Percentiles rank a stretch among this genome's conserved stretches.
Evolutionary conservation across 2,329 filamentous ascomycete species (phyloP).

Genomic region (Phyllosticta capitalensis): DNA sequence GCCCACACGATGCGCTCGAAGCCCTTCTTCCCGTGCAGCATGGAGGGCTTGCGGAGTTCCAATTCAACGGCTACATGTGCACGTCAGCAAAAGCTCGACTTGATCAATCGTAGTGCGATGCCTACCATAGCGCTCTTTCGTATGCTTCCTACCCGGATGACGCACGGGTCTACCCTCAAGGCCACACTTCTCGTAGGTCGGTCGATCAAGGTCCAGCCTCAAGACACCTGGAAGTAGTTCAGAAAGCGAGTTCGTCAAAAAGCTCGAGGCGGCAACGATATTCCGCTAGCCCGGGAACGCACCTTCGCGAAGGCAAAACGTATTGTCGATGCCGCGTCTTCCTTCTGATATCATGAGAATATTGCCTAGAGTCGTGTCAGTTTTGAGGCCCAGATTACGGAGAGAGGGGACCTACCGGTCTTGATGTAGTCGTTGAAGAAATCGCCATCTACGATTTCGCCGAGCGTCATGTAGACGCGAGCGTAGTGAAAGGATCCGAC

Average conservation of each 20-base stretch:
- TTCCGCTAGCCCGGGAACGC: slow-evolving; percentile 15
- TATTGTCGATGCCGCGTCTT: slow-evolving; percentile 56
- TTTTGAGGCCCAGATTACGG: not conserved
- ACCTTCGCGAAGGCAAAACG: slow-evolving; percentile 64
- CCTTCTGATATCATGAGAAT: slow-evolving; percentile 79
- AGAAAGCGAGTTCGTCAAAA: not conserved
- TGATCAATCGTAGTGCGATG: not conserved
- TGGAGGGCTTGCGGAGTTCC: slow-evolving; percentile 63
- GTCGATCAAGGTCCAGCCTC: slow-evolving; percentile 67
- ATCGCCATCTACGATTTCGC: slow-evolving; percentile 58
- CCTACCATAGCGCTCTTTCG: slow-evolving; percentile 66
- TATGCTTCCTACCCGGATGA: slow-evolving; percentile 49
- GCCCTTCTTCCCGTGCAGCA: slow-evolving; percentile 74
- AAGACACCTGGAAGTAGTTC: slow-evolving; percentile 49
- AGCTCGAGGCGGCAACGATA: not conserved
- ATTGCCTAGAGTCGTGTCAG: slow-evolving; percentile 46
- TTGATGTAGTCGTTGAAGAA: slow-evolving; percentile 87
- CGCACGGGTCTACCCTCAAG: slow-evolving; percentile 61
- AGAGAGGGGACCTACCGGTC: slow-evolving; percentile 43
- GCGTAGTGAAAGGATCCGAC: slow-evolving; percentile 44
- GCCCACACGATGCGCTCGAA: slow-evolving; percentile 73
- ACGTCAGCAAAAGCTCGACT: not conserved
- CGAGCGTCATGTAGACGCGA: slow-evolving; percentile 62
- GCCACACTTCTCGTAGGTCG: slow-evolving; percentile 74
- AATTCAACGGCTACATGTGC: slow-evolving; percentile 57